Evolutionary conservation across 345 rosid species (phyloP).

Genomic region (Gynandropsis gynandra): DNA sequence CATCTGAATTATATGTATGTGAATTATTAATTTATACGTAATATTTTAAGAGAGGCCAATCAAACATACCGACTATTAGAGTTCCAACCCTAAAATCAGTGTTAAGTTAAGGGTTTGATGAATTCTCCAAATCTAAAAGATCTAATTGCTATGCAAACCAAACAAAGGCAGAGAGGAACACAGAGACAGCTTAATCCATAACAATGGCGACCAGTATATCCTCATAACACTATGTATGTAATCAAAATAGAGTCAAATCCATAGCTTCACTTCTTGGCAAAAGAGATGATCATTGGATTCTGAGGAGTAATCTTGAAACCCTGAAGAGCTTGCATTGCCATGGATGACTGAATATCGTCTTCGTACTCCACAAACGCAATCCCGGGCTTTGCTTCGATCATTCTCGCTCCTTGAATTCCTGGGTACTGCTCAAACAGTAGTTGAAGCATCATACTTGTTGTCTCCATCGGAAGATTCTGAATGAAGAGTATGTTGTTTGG

Average conservation of each 20-base stretch:
- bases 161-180: no score
- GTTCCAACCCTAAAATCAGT: no score
- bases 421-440: constrained; percentile 69
- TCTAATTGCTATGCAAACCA: no score
- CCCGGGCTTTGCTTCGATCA: constrained; percentile 93
- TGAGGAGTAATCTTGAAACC: constrained; percentile 84
- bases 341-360: constrained; percentile 72
- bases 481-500: constrained; percentile 83
- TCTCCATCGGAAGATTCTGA: constrained; percentile 84
- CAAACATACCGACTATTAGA: no score
- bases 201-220: no score
- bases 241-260: background rate
- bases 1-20: no score
- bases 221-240: no score
- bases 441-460: constrained; percentile 80
- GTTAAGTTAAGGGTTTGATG: no score
- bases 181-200: no score
- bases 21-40: background rate
- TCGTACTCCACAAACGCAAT: constrained; percentile 90
- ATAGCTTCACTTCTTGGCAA: constrained; percentile 62
- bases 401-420: constrained; percentile 85
- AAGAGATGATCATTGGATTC: constrained; percentile 72
- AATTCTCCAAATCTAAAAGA: no score
- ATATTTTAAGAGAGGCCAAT: constrained; percentile 9
- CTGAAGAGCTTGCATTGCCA: constrained; percentile 88